These are phyloP conservation scores for Mycocentrospora acerina DNA, from an alignment of 2,329 filamentous ascomycete genomes.

Conservation along the genomic window DNA sequence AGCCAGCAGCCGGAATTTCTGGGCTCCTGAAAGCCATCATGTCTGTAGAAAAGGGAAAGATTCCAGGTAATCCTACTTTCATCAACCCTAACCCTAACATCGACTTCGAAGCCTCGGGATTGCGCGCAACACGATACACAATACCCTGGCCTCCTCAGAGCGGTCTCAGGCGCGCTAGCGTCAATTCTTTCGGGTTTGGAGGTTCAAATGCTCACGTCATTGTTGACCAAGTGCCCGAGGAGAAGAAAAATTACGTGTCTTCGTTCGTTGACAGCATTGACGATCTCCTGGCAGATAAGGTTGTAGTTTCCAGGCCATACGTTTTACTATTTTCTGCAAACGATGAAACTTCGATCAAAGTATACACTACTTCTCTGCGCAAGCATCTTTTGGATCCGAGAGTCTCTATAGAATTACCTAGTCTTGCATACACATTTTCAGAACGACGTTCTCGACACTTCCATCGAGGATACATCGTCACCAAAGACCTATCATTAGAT, in stretches of 20 bases:
- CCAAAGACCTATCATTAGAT: neutral
- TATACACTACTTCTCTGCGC: neutral
- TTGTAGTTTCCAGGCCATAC: neutral
- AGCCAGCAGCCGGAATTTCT: slow-evolving; percentile 40
- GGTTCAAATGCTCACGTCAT: slow-evolving; percentile 29
- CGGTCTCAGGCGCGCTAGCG: slow-evolving; percentile 9
- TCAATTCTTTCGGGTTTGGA: slow-evolving; percentile 27
- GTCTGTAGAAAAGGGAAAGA: slow-evolving; percentile 37
- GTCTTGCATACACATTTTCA: slow-evolving; percentile 17
- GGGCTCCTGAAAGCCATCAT: slow-evolving; percentile 40
- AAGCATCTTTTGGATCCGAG: slow-evolving; percentile 3
- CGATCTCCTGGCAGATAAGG: neutral
- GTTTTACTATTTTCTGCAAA: slow-evolving; percentile 11
- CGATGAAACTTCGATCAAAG: slow-evolving; percentile 1
- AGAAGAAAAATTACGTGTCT: slow-evolving; percentile 1
- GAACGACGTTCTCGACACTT: slow-evolving; percentile 7
- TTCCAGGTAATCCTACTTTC: slow-evolving; percentile 29
- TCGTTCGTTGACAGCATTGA: slow-evolving; percentile 1
- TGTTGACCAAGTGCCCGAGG: slow-evolving; percentile 12
- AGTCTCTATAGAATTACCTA: slow-evolving; percentile 1
- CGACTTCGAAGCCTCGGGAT: slow-evolving; percentile 1
- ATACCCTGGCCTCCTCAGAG: slow-evolving; percentile 5
- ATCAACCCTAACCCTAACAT: slow-evolving; percentile 9
- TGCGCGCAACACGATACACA: slow-evolving; percentile 11
- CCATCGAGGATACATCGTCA: slow-evolving; percentile 8